Evolutionary conservation across 441 rosid species (phyloP).

Genomic region (Euphorbia schlechtendalii): DNA sequence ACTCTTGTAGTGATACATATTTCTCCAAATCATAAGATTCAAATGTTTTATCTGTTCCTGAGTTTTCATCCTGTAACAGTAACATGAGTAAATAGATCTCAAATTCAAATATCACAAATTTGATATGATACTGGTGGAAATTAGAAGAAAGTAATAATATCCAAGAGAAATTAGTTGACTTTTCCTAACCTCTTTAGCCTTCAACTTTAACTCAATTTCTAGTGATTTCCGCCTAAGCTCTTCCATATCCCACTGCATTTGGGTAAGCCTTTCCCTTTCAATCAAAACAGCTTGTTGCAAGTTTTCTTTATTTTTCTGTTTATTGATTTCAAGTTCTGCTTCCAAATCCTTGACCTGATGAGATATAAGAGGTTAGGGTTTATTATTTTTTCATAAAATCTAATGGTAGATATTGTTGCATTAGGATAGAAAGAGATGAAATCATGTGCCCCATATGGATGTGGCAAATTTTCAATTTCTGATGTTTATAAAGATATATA

Average conservation of each 20-base stretch:
- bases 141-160: constrained; percentile 2
- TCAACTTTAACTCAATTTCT: constrained; percentile 85
- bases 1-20: constrained; percentile 42
- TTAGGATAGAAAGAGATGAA: constrained; percentile 5
- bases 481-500: not conserved
- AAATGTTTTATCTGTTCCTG: constrained; percentile 33
- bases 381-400: not conserved
- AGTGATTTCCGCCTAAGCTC: constrained; percentile 72
- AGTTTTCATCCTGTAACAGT: constrained; percentile 54
- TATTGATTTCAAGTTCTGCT: constrained; percentile 86
- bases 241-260: constrained; percentile 99
- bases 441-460: too few species aligned
- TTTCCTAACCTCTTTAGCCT: constrained; percentile 55
- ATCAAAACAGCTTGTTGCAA: constrained; percentile 77
- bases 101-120: not conserved
- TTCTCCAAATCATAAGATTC: constrained; percentile 35
- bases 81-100: constrained; percentile 5
- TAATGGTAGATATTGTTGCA: not conserved
- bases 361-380: constrained; percentile 14
- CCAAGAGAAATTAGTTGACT: constrained; percentile 8
- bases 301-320: constrained; percentile 81
- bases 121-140: not conserved
- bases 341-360: constrained; percentile 88
- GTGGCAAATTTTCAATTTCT: not conserved
- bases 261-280: constrained; percentile 82